Conservation (phyloP, 2,329 filamentous ascomycete genomes). For the Pseudocercospora ulei region DNA sequence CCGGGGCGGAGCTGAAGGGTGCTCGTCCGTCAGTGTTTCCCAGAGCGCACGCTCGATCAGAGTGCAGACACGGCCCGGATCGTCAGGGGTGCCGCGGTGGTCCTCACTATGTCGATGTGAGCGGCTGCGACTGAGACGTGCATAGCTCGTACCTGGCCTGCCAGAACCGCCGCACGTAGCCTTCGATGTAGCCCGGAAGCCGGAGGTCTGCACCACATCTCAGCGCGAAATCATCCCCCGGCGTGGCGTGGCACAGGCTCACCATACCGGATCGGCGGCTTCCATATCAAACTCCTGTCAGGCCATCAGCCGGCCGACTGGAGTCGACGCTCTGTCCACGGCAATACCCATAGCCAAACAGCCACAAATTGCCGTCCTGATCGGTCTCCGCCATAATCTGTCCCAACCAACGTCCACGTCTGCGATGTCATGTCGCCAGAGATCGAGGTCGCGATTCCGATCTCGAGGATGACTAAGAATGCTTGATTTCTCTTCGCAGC, state of each 20-base stretch:
- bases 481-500: conserved; percentile 1
- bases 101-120: conserved; percentile 57
- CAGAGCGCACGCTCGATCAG: conserved; percentile 78
- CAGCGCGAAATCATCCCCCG: background rate
- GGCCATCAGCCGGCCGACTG: conserved; percentile 12
- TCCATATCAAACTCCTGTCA: conserved; percentile 86
- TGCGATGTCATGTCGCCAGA: conserved; percentile 1
- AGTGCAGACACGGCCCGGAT: conserved; percentile 84
- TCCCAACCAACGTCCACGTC: too few species aligned
- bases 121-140: background rate
- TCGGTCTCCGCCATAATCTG: conserved; percentile 15
- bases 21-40: conserved; percentile 60
- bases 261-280: conserved; percentile 94
- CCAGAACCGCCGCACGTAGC: conserved; percentile 95
- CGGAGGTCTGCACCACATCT: conserved; percentile 54
- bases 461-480: too few species aligned
- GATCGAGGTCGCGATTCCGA: too few species aligned
- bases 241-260: conserved; percentile 29
- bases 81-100: conserved; percentile 80
- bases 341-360: conserved; percentile 85
- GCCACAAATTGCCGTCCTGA: conserved; percentile 60
- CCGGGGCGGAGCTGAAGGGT: conserved; percentile 51
- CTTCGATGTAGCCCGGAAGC: conserved; percentile 79
- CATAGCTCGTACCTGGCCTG: conserved; percentile 44
- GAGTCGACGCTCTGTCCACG: background rate